These are phyloP conservation scores for Coriaria nepalensis DNA, from an alignment of 306 rosid species.

Conservation along the genomic window DNA sequence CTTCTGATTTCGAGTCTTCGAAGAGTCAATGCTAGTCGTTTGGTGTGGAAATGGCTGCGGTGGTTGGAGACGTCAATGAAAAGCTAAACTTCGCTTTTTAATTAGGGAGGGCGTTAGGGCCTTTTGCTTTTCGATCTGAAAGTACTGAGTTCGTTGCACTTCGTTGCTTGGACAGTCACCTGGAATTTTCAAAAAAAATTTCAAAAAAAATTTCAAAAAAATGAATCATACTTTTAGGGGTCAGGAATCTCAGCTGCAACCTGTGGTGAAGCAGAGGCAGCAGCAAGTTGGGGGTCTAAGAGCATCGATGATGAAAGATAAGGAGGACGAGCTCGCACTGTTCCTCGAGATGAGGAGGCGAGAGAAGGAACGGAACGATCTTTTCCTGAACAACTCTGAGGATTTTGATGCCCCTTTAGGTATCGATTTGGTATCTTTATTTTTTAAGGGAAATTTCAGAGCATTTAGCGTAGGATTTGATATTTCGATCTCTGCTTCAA, in stretches of 20 bases:
- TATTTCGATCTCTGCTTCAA: constrained; percentile 2
- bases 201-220: too few species aligned
- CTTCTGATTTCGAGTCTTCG: not conserved
- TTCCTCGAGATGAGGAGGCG: constrained; percentile 82
- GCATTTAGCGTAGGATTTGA: not conserved
- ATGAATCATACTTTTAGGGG: too few species aligned
- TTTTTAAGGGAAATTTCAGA: too few species aligned
- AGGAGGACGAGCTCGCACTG: constrained; percentile 82
- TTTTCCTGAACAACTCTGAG: constrained; percentile 48
- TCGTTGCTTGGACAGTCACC: too few species aligned
- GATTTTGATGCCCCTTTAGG: constrained; percentile 70
- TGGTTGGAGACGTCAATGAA: not conserved
- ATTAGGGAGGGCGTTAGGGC: too few species aligned
- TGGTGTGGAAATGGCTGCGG: not conserved
- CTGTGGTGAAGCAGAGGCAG: constrained; percentile 9
- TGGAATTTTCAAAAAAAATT: too few species aligned
- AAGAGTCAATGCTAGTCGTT: too few species aligned
- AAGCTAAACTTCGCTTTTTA: too few species aligned
- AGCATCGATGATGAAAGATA: constrained; percentile 44
- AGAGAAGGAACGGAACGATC: constrained; percentile 80
- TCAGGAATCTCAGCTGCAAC: constrained; percentile 3
- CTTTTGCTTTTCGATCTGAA: too few species aligned
- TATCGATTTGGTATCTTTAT: constrained; percentile 6
- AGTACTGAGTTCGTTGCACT: too few species aligned
- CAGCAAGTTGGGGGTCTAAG: constrained; percentile 24